Evolutionary conservation across 2,329 filamentous ascomycete species (phyloP).

Genomic region (Hortaea sp.): DNA sequence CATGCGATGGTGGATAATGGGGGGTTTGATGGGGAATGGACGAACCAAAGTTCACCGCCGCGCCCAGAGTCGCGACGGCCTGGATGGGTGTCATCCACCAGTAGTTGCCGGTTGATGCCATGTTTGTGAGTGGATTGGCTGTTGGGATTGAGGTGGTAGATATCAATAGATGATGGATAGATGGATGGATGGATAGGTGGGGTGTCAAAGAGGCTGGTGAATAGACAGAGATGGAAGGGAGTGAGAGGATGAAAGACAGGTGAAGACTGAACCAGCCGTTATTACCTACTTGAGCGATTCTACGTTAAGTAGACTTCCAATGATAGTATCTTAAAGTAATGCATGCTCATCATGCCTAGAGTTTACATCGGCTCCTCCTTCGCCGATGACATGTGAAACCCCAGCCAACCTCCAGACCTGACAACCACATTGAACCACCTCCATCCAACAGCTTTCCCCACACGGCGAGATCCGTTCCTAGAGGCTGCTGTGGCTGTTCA

Average conservation of each 20-base stretch:
- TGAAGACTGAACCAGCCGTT: no score
- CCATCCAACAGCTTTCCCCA: no score
- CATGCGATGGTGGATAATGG: no score
- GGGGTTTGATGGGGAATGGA: no score
- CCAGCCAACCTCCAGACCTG: not conserved
- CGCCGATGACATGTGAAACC: not conserved
- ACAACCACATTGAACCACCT: no score
- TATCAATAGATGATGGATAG: not conserved
- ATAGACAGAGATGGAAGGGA: not conserved
- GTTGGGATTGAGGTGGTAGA: not conserved
- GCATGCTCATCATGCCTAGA: not conserved
- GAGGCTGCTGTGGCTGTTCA: no score
- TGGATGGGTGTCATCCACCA: slow-evolving; percentile 24
- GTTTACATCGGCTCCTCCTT: slow-evolving; percentile 7
- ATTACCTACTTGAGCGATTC: no score
- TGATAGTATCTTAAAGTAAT: no score
- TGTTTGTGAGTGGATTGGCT: slow-evolving; percentile 5
- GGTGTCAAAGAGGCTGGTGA: not conserved
- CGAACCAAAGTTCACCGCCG: slow-evolving; percentile 22
- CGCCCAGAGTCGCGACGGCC: slow-evolving; percentile 18
- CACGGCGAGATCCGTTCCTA: no score
- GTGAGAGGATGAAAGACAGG: no score
- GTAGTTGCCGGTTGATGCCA: slow-evolving; percentile 17
- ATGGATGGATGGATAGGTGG: not conserved
- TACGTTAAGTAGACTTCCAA: no score